Percentiles rank a stretch among this genome's conserved stretches.
These are phyloP conservation scores for Malassezia slooffiae DNA, from an alignment of 1,284 basidiomycete genomes.

Conservation along the genomic window DNA sequence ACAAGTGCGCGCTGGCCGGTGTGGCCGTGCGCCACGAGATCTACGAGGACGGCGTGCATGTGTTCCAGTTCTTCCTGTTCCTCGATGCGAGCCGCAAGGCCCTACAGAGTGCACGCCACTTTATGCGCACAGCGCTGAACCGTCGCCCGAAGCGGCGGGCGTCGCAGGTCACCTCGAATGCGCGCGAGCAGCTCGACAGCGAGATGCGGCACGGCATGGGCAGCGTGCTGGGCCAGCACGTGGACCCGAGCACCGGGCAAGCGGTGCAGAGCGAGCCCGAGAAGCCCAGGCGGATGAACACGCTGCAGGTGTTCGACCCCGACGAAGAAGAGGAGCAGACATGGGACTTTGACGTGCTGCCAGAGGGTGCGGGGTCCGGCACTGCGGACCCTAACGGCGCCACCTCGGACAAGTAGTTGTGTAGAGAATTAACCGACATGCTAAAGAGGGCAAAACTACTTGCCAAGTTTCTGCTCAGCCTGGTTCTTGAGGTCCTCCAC, in stretches of 20 bases:
- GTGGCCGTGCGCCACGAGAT: slow-evolving; percentile 81
- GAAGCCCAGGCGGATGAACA: slow-evolving; percentile 8
- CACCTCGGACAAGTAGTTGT: too few species aligned
- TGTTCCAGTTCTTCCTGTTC: slow-evolving; percentile 46
- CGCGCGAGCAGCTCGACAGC: slow-evolving; percentile 42
- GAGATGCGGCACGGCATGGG: slow-evolving; percentile 33
- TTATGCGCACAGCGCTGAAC: slow-evolving; percentile 44
- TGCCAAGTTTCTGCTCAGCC: too few species aligned
- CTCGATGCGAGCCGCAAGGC: slow-evolving; percentile 45
- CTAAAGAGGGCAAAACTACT: too few species aligned
- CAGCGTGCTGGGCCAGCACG: slow-evolving; percentile 22
- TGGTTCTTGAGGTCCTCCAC: too few species aligned
- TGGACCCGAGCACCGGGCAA: slow-evolving; percentile 23
- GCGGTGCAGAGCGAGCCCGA: slow-evolving; percentile 14
- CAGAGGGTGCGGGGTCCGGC: too few species aligned
- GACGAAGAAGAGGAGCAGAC: slow-evolving; percentile 15
- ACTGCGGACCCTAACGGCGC: too few species aligned
- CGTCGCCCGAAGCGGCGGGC: slow-evolving; percentile 26
- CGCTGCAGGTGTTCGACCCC: slow-evolving; percentile 16
- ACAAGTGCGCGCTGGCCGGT: slow-evolving; percentile 79
- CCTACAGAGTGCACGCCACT: slow-evolving; percentile 43
- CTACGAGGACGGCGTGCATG: slow-evolving; percentile 69
- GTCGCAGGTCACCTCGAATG: slow-evolving; percentile 56
- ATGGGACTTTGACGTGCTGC: slow-evolving; percentile 9
- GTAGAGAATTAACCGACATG: too few species aligned